A percentile compares a stretch with the other conserved stretches of the same genome.
These are phyloP conservation scores for Plenodomus tracheiphilus DNA, from an alignment of 2,329 filamentous ascomycete species.

Conservation along the genomic window DNA sequence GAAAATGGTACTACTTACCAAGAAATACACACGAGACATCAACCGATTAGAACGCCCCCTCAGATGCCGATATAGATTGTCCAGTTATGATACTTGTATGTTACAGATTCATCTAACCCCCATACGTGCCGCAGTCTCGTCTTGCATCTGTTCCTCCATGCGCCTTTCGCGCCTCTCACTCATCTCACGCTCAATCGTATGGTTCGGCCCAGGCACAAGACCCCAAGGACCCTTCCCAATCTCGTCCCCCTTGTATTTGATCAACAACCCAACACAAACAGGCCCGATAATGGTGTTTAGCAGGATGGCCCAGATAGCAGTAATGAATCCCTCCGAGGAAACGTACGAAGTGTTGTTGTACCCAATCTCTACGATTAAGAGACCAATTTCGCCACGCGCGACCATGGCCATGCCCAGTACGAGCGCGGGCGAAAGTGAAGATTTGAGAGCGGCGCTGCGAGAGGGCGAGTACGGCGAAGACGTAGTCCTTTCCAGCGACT, in stretches of 20 bases:
- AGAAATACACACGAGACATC: too few species aligned
- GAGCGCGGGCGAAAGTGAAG: slow-evolving; percentile 7
- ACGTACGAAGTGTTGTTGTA: slow-evolving; percentile 34
- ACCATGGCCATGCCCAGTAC: slow-evolving; percentile 33
- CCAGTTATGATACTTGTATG: too few species aligned
- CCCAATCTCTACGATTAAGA: slow-evolving; percentile 33
- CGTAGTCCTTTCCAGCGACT: background rate
- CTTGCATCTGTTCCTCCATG: slow-evolving; percentile 6
- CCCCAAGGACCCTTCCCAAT: slow-evolving; percentile 23
- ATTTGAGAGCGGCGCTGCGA: slow-evolving; percentile 7
- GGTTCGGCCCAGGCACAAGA: slow-evolving; percentile 10
- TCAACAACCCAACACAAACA: slow-evolving; percentile 22
- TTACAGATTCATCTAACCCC: too few species aligned
- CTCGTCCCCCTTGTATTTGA: slow-evolving; percentile 22
- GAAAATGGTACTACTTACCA: too few species aligned
- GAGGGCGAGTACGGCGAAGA: slow-evolving; percentile 8
- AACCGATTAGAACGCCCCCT: too few species aligned
- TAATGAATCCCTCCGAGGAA: slow-evolving; percentile 24
- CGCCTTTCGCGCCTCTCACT: background rate
- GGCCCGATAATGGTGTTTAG: slow-evolving; percentile 30
- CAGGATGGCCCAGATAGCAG: slow-evolving; percentile 29
- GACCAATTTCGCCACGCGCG: slow-evolving; percentile 33
- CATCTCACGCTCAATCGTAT: slow-evolving; percentile 3
- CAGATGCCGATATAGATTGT: too few species aligned
- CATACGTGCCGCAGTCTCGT: slow-evolving; percentile 6